Evolutionary conservation across 2,329 filamentous ascomycete genomes (phyloP), one percentile per base, ranked within the genome.

Genomic region (Epichloe sylvatica): DNA sequence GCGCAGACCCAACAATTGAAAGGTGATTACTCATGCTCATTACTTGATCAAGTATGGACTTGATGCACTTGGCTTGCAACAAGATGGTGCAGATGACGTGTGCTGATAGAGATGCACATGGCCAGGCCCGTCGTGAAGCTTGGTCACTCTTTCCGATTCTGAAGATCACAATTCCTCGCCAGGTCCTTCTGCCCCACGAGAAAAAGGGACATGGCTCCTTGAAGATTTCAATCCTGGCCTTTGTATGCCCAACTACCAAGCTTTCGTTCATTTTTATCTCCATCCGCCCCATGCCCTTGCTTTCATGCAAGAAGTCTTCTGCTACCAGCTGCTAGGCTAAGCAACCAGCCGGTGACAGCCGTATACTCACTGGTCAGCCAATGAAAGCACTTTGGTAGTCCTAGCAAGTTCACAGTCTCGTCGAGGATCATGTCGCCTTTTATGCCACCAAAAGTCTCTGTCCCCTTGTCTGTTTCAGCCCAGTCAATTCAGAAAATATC

Each of bases 371-470:
- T 3, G 2, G 7, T 23, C 5, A 25, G 5, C 33, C 39, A 40
- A 40, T 47, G 37, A 30, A 25, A 17, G 9, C 37, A 15, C 33
- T 19, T 25, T 37, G 9, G 9, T 30, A 37, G 33, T n/a, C 19
- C 23, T 30, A 36, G 23, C 34, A 49, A 23, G 36, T 11, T 38
- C 47, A 33, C 23, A 11, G 38, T 21, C n/a, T 45, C 1, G 13
- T 3, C 21, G 11, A 19, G 15, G 19, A 53, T 35, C 9, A 60
- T 60, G 59, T 42, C 59, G n/a, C 51, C 56, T 42, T 56, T 58
- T 37, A 33, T 59, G 9, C 52, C 53, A 5, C 53, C 54, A 3
- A 55, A 55, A 33, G 39, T 55, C 2, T 55, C 57, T 7, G 34
- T 48, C 5, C 45, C 37, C 49, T 49, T 49, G 57, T 48, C 59